Evolutionary conservation across 352 stramenopile species (phyloP), one percentile per base, ranked within the genome.

Genomic region (Pythium utonaiense): DNA sequence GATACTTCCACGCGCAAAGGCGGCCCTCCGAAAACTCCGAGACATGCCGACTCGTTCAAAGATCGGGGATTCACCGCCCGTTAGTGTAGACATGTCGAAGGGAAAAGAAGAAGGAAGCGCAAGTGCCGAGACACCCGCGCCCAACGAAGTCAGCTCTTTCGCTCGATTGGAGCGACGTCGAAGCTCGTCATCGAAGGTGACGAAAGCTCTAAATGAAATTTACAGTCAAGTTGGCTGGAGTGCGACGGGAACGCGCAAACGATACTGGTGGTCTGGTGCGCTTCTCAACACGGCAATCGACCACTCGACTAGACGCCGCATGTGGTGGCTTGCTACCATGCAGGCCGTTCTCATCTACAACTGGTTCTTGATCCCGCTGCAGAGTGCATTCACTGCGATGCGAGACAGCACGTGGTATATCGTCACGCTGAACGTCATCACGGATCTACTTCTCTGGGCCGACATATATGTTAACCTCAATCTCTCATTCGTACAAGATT

Each of bases 391-490:
- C 51, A 50, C 63, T 16, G 56, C 71, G 6, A 38, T 83, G 8
- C 58, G 65, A 27, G 45, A 72, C 12, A 48, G 42, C 9, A 66
- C 53, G 6, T 83, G 73, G 74, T 53, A 65, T 25, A 33, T 86
- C n/a, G 25, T 66, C 6, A 49, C 55, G 0, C 3, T 81, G 9
- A 83, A 80, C 40, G 38, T 63, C 2, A 19, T 77, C 16, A 73
- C 73, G 24, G 77, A 89, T 41, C 10, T 85, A 1, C 48, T 69
- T 0, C 42, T 89, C 21, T 83, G 67, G 69, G 25, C 58, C 1
- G 77, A 87, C 38, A 57, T 87, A 1, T 87, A 82, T 50, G 19
- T 81, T 1, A 86, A 82, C 36, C 73, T 86, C 9, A 89, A 86
- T 40, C 57, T 86, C 24, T 70, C 74, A 0, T 89, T 70, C 57